phyloP scores from a whole-genome alignment of 2,329 filamentous ascomycete genomes.

The Raffaelea deltoideospora region DNA sequence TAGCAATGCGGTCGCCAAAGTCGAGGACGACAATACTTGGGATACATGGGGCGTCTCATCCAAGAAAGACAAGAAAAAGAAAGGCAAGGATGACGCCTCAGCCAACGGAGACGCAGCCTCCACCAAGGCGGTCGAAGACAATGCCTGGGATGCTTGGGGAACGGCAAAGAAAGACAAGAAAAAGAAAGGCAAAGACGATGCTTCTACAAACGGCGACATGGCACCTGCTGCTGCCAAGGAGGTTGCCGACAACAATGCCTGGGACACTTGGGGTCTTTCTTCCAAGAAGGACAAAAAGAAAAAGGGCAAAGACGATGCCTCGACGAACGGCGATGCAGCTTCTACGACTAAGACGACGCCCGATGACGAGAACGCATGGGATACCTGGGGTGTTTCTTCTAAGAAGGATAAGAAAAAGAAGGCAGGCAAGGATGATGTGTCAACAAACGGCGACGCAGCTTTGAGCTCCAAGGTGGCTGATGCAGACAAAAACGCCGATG shows the following conservation, averaged over 20 bases:
- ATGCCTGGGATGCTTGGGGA: slow-evolving; percentile 15
- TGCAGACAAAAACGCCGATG: slow-evolving; percentile 4
- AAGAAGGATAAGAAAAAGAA: slow-evolving; percentile 14
- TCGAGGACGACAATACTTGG: slow-evolving; percentile 4
- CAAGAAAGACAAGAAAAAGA: slow-evolving; percentile 14
- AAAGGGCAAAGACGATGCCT: slow-evolving; percentile 4
- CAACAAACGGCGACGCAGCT: slow-evolving; percentile 3
- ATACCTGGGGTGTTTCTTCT: neutral
- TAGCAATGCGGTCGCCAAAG: no score
- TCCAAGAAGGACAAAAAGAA: slow-evolving; percentile 13
- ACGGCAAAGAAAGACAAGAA: slow-evolving; percentile 14
- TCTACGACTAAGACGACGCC: neutral
- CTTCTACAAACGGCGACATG: slow-evolving; percentile 6
- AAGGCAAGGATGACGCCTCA: slow-evolving; percentile 1
- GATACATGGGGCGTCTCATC: neutral
- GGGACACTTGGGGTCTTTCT: slow-evolving; percentile 1
- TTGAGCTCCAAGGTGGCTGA: slow-evolving; percentile 1
- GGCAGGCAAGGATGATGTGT: neutral
- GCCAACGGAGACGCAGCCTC: slow-evolving; percentile 3
- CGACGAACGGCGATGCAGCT: slow-evolving; percentile 4
- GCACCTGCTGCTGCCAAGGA: no score
- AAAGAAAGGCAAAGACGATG: slow-evolving; percentile 11
- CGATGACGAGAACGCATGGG: slow-evolving; percentile 5
- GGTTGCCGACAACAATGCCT: slow-evolving; percentile 3
- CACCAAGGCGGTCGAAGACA: slow-evolving; percentile 10